Evolutionary conservation across 176 grass and related monocot genomes (phyloP).

Genomic region (Miscanthus lutarioriparius): DNA sequence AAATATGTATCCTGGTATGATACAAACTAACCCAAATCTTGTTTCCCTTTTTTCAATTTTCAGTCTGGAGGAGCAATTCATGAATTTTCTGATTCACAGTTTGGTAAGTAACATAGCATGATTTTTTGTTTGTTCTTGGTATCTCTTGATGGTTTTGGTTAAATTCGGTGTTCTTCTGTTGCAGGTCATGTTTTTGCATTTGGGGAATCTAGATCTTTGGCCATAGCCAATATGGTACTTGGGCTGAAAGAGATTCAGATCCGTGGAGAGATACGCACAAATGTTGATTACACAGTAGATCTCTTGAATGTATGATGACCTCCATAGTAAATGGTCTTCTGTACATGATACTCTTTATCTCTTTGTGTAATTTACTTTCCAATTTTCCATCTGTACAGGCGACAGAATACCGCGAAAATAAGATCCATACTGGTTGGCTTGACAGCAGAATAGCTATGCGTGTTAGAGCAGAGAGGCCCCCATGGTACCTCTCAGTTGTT

Average conservation of each 20-base stretch:
- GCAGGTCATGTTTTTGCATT: conserved; percentile 99
- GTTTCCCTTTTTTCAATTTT: conserved; percentile 30
- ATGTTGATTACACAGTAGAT: conserved; percentile 99
- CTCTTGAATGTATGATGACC: conserved; percentile 90
- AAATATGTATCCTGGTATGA: conserved; percentile 11
- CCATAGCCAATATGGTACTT: conserved; percentile 99
- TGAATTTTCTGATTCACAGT: conserved; percentile 98
- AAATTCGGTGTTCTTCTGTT: conserved; percentile 31
- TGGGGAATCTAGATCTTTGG: conserved; percentile 88
- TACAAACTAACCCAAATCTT: conserved; percentile 23
- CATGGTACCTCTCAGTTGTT: conserved; percentile 99
- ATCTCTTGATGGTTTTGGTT: conserved; percentile 22
- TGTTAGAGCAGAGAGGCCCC: conserved; percentile 97
- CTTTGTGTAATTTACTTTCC: conserved; percentile 6
- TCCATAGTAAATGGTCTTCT: conserved; percentile 11
- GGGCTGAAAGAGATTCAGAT: conserved; percentile 99
- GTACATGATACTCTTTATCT: conserved; percentile 19
- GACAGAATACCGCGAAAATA: conserved; percentile 89
- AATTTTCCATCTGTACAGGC: conserved; percentile 51
- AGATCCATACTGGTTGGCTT: conserved; percentile 96
- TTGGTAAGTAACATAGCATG: conserved; percentile 58
- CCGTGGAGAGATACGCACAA: conserved; percentile 91
- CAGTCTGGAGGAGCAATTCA: conserved; percentile 99
- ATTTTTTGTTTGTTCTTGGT: conserved; percentile 3
- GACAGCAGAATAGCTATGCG: conserved; percentile 99